phyloP scores from a whole-genome alignment of 257 asterid species.

The Catharanthus roseus region DNA sequence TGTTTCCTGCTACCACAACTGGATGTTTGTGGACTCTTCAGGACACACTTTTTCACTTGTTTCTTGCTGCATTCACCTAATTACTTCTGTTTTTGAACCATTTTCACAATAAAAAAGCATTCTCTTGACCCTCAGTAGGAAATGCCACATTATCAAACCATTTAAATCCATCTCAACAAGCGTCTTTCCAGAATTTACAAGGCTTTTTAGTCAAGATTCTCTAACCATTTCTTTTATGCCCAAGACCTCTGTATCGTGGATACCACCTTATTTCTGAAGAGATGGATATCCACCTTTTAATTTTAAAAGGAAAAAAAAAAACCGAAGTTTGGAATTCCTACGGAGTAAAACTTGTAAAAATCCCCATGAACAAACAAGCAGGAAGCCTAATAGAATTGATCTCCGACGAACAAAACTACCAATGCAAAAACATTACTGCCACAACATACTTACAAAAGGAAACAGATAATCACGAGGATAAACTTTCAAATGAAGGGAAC shows the following conservation, averaged over 20 bases:
- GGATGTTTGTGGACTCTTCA: background rate
- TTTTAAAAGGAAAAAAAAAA: too few species aligned
- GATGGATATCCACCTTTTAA: too few species aligned
- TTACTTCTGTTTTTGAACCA: background rate
- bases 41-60: background rate
- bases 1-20: background rate
- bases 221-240: background rate
- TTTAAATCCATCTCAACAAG: background rate
- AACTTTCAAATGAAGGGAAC: slow-evolving; percentile 72
- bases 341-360: background rate
- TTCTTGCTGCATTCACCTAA: background rate
- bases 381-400: background rate
- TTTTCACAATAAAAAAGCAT: background rate
- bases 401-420: background rate
- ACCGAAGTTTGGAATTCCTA: background rate
- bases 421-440: slow-evolving; percentile 2
- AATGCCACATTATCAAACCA: background rate
- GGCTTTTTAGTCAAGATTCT: background rate
- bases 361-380: background rate
- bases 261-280: too few species aligned
- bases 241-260: background rate
- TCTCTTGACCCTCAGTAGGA: background rate
- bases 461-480: slow-evolving; percentile 90
- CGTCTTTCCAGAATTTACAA: background rate
- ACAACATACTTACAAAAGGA: slow-evolving; percentile 74